A percentile compares a stretch with the other conserved stretches of the same genome.
Evolutionary conservation across 2,329 filamentous ascomycete species (phyloP).

Genomic region (Colletotrichum trifolii): DNA sequence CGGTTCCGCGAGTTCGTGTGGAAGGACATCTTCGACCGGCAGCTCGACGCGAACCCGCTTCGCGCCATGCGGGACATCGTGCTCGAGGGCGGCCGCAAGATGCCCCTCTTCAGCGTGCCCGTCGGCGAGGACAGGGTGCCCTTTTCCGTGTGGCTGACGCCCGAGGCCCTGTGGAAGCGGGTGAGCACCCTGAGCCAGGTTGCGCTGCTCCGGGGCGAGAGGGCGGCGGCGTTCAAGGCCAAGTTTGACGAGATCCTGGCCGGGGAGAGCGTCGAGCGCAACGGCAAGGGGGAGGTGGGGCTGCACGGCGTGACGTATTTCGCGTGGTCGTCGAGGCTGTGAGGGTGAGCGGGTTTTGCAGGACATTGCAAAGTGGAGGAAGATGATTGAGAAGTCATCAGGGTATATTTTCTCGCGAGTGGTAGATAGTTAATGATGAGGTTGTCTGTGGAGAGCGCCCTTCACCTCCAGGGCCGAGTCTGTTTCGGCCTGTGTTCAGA

Average conservation of each 20-base stretch:
- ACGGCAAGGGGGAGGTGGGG: constrained; percentile 70
- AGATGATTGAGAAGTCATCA: neutral
- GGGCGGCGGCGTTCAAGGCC: constrained; percentile 59
- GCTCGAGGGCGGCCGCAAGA: constrained; percentile 42
- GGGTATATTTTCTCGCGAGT: constrained; percentile 32
- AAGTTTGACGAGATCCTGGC: constrained; percentile 66
- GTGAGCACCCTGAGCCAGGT: constrained; percentile 76
- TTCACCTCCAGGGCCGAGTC: neutral
- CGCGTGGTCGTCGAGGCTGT: constrained; percentile 68
- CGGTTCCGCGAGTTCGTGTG: constrained; percentile 75
- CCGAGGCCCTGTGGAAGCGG: constrained; percentile 72
- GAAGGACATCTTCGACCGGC: constrained; percentile 72
- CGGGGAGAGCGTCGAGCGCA: constrained; percentile 63
- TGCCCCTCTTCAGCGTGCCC: constrained; percentile 68
- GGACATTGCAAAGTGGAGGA: neutral
- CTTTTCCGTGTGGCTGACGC: constrained; percentile 68
- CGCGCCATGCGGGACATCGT: constrained; percentile 59
- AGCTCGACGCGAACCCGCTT: constrained; percentile 63
- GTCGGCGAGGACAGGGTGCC: constrained; percentile 65
- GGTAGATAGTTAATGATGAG: constrained; percentile 13
- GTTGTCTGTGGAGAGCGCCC: constrained; percentile 12
- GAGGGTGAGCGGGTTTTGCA: constrained; percentile 29
- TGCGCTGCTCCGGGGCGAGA: constrained; percentile 64
- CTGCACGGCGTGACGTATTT: constrained; percentile 73
- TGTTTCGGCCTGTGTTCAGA: constrained; percentile 1